Conservation (phyloP, 768 basidiomycete genomes). For the Phylloporus sp. region DNA sequence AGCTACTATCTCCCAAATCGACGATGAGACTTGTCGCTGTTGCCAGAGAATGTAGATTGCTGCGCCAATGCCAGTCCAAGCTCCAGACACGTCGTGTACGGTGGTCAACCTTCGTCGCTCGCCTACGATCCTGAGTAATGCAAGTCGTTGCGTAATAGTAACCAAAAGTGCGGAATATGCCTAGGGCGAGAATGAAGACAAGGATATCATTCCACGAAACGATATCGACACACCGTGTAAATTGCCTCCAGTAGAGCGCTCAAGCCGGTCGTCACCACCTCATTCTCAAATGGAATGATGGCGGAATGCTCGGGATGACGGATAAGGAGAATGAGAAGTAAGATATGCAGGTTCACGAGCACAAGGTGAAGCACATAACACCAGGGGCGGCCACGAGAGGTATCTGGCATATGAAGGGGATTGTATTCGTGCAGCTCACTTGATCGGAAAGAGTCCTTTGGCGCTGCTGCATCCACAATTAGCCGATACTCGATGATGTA, state of each 20-base stretch:
- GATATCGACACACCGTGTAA: neutral
- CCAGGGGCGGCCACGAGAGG: neutral
- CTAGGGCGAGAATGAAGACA: neutral
- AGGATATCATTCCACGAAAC: too few species aligned
- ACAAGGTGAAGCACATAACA: neutral
- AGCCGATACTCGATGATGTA: too few species aligned
- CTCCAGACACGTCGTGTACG: constrained; percentile 14
- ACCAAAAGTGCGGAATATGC: constrained; percentile 15
- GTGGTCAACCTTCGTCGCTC: constrained; percentile 12
- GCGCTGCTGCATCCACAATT: too few species aligned
- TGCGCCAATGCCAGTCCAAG: constrained; percentile 23
- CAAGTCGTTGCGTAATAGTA: constrained; percentile 17
- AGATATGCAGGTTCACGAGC: neutral
- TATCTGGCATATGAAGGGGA: neutral
- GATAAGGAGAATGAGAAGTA: neutral
- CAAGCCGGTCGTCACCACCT: neutral
- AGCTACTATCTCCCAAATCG: constrained; percentile 5
- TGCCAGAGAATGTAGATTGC: constrained; percentile 10
- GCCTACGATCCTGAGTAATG: constrained; percentile 1
- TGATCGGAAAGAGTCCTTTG: neutral
- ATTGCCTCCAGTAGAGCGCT: neutral
- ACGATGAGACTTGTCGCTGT: constrained; percentile 11
- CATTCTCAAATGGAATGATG: neutral
- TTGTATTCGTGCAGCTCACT: neutral
- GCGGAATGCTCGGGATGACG: neutral